These are phyloP conservation scores for Chaetomium olivaceum DNA, from an alignment of 2,329 filamentous ascomycete species.

Conservation along the genomic window DNA sequence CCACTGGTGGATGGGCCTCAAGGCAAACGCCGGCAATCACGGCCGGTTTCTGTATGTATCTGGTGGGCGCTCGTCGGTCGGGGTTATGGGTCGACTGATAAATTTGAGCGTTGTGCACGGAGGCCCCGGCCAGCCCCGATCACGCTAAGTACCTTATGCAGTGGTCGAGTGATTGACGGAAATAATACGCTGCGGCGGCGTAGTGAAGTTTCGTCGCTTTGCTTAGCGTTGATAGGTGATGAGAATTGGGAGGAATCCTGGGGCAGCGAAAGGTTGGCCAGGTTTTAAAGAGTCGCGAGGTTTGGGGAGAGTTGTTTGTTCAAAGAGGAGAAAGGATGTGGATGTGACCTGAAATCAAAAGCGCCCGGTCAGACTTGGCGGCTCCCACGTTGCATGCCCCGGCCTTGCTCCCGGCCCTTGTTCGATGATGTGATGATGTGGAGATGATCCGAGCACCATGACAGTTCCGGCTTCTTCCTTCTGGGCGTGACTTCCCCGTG, in stretches of 20 bases:
- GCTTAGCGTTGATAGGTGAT: neutral
- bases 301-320: constrained; percentile 1
- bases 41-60: neutral
- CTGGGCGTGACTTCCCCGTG: neutral
- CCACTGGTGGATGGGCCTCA: neutral
- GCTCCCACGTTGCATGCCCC: constrained; percentile 34
- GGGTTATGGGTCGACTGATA: neutral
- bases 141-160: neutral
- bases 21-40: neutral
- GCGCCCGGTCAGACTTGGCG: constrained; percentile 29
- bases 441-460: constrained; percentile 26
- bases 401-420: constrained; percentile 27
- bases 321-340: constrained; percentile 20
- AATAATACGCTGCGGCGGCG: neutral
- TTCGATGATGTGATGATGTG: constrained; percentile 36
- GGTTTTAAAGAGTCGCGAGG: neutral
- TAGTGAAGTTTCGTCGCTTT: neutral
- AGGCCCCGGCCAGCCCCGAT: neutral
- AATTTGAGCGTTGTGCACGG: constrained; percentile 5
- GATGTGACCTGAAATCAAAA: constrained; percentile 25
- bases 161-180: constrained; percentile 6
- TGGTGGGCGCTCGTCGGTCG: neutral
- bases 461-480: neutral
- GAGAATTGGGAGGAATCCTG: neutral
- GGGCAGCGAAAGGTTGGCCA: neutral